Evolutionary conservation across 257 asterid species (phyloP).

Genomic region (Nyctanthes arbortristis): DNA sequence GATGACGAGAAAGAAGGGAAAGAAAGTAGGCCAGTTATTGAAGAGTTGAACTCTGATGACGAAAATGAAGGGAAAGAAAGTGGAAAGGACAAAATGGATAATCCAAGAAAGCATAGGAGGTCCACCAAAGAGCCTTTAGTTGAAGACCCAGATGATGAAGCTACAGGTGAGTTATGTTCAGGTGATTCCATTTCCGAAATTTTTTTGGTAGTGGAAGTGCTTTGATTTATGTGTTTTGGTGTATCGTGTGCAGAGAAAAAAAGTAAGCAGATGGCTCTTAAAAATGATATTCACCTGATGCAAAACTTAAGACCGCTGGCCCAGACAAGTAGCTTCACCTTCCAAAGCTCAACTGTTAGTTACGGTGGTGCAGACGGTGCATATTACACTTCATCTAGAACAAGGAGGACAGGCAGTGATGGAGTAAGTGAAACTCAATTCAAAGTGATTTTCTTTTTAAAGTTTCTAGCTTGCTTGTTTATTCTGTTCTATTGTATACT

Average conservation of each 20-base stretch:
- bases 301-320: slow-evolving; percentile 44
- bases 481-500: neutral
- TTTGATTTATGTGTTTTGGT: neutral
- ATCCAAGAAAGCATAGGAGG: slow-evolving; percentile 78
- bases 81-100: slow-evolving; percentile 36
- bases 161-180: slow-evolving; percentile 44
- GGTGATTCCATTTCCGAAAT: too few relatives aligned
- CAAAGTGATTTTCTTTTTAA: neutral
- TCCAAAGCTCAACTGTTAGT: slow-evolving; percentile 79
- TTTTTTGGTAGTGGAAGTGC: too few relatives aligned
- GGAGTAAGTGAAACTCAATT: slow-evolving; percentile 63
- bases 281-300: slow-evolving; percentile 42
- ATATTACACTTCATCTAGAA: slow-evolving; percentile 68
- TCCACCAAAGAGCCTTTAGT: slow-evolving; percentile 69
- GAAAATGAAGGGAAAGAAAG: slow-evolving; percentile 53
- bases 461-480: neutral
- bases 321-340: slow-evolving; percentile 58
- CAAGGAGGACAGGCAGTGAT: slow-evolving; percentile 73
- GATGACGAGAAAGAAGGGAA: slow-evolving; percentile 67
- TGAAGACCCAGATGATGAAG: slow-evolving; percentile 73
- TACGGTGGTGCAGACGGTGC: slow-evolving; percentile 90
- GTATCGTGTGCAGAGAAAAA: slow-evolving; percentile 48
- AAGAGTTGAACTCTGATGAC: slow-evolving; percentile 87
- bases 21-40: slow-evolving; percentile 59
- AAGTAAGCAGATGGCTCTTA: slow-evolving; percentile 45